Percentiles rank a stretch among this genome's conserved stretches.
These are phyloP conservation scores for Strigomonas galati DNA, from an alignment of 208 protist genomes.

Conservation along the genomic window DNA sequence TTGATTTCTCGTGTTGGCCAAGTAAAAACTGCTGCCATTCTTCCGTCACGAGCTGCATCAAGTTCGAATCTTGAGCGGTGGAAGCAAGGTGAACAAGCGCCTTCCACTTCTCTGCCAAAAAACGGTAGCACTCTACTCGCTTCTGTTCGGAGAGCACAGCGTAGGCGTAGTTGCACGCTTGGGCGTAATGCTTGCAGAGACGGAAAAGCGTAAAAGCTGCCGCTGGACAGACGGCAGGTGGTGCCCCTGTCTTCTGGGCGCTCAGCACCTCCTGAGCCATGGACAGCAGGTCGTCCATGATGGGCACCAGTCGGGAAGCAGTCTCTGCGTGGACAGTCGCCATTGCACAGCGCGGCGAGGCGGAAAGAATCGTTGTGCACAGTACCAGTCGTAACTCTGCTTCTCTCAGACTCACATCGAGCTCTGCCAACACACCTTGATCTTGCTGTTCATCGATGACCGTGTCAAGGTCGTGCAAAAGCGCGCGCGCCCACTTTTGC, in stretches of 20 bases:
- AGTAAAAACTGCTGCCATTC: background rate
- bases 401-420: conserved; percentile 23
- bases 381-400: conserved; percentile 36
- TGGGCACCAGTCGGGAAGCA: background rate
- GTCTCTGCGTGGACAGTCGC: background rate
- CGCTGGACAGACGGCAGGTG: too few relatives aligned
- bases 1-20: too few relatives aligned
- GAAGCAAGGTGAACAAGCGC: background rate
- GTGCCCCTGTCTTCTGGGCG: too few relatives aligned
- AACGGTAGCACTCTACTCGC: background rate
- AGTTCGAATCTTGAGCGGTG: background rate
- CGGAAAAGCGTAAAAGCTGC: background rate
- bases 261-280: background rate
- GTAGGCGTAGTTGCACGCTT: background rate
- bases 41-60: background rate
- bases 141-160: background rate
- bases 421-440: conserved; percentile 6
- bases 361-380: background rate
- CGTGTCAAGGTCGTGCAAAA: conserved; percentile 37
- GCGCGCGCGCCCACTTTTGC: conserved; percentile 20
- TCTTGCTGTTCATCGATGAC: conserved; percentile 17
- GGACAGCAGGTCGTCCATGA: background rate
- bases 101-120: background rate
- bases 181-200: background rate
- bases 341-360: background rate